Conservation (phyloP, 2,329 filamentous ascomycete species). For the Lachnellula cervina region DNA sequence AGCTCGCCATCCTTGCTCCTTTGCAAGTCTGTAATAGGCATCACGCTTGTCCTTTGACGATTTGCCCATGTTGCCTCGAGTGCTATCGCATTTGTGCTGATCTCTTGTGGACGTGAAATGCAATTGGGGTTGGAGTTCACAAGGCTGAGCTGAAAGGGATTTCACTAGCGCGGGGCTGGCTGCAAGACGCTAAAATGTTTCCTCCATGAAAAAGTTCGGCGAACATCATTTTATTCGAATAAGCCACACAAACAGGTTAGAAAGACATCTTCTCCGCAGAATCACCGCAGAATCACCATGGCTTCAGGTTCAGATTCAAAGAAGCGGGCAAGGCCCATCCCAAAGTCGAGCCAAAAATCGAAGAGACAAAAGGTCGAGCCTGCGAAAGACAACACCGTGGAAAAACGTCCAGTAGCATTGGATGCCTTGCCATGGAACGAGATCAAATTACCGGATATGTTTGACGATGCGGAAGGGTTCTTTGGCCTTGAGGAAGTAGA, state of each 20-base stretch:
- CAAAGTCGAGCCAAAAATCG: constrained; percentile 21
- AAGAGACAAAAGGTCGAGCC: constrained; percentile 31
- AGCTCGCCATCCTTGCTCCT: constrained; percentile 97
- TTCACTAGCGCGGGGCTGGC: constrained; percentile 13
- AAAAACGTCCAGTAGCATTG: constrained; percentile 40
- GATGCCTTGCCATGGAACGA: constrained; percentile 52
- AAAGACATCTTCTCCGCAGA: neutral
- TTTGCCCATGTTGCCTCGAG: constrained; percentile 66
- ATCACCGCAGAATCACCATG: too few species aligned
- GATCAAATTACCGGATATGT: constrained; percentile 65
- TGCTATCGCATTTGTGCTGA: constrained; percentile 1
- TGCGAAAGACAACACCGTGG: constrained; percentile 12
- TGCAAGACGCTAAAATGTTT: constrained; percentile 5
- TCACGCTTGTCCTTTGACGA: constrained; percentile 99
- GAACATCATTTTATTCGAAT: neutral
- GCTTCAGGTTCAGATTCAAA: constrained; percentile 25
- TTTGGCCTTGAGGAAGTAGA: constrained; percentile 89
- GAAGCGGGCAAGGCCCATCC: constrained; percentile 25
- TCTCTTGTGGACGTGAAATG: neutral
- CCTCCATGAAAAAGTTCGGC: constrained; percentile 3
- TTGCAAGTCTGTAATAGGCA: constrained; percentile 94
- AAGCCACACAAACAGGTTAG: too few species aligned
- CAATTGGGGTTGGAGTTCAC: neutral
- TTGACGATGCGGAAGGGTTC: constrained; percentile 90
- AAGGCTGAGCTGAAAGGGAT: neutral